phyloP scores from a whole-genome alignment of 805 yeast genomes.

The Pichia eremophila region DNA sequence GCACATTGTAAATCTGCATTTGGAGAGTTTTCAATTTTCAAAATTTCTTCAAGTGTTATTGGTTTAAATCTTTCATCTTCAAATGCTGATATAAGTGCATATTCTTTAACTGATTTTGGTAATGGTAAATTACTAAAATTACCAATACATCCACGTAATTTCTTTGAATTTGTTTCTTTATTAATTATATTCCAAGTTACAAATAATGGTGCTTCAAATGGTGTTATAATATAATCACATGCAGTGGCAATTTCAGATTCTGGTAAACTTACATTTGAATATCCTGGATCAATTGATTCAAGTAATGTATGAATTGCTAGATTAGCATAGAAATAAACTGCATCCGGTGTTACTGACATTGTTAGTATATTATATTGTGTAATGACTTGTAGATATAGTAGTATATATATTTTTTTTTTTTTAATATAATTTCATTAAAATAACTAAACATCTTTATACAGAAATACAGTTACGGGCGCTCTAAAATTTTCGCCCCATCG shows the following conservation, averaged over 20 bases:
- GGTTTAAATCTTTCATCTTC: slow-evolving; percentile 75
- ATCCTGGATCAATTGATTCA: not conserved
- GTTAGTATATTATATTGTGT: too few relatives aligned
- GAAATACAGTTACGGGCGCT: too few relatives aligned
- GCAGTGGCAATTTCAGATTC: not conserved
- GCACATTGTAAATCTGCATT: slow-evolving; percentile 32
- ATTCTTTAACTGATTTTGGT: slow-evolving; percentile 50
- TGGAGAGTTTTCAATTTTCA: slow-evolving; percentile 10
- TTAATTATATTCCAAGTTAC: slow-evolving; percentile 71
- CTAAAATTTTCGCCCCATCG: too few relatives aligned
- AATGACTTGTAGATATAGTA: too few relatives aligned
- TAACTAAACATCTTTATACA: too few relatives aligned
- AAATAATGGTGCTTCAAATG: slow-evolving; percentile 51
- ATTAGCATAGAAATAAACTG: not conserved
- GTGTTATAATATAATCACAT: not conserved
- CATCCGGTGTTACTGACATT: not conserved
- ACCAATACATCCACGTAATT: slow-evolving; percentile 88
- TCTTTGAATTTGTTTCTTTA: slow-evolving; percentile 13
- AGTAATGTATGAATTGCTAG: not conserved
- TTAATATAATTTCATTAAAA: too few relatives aligned
- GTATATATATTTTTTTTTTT: too few relatives aligned
- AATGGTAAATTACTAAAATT: slow-evolving; percentile 56
- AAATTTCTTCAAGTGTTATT: slow-evolving; percentile 45
- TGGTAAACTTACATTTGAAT: not conserved
- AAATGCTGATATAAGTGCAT: slow-evolving; percentile 61